Conservation (phyloP, 257 asterid genomes). For the Jacaranda mimosifolia region DNA sequence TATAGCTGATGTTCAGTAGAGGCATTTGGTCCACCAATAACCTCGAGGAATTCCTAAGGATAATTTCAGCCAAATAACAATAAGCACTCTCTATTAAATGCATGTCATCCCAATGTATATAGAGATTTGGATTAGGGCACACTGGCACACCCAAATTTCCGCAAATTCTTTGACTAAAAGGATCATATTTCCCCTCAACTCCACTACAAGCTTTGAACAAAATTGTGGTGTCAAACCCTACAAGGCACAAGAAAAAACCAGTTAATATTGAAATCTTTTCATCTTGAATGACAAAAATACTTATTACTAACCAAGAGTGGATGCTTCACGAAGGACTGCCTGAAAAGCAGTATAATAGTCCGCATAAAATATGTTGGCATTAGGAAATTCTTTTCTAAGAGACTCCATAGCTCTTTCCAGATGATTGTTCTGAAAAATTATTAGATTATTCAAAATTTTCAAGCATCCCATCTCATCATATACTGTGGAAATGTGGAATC, state of each 20-base stretch:
- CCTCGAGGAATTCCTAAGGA: too few species aligned
- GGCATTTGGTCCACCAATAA: too few species aligned
- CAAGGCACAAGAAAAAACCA: background rate
- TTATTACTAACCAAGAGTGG: slow-evolving; percentile 5
- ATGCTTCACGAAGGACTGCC: background rate
- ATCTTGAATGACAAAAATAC: too few species aligned
- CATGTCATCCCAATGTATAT: too few species aligned
- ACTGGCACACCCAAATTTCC: too few species aligned
- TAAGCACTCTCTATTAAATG: too few species aligned
- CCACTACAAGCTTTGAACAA: slow-evolving; percentile 32
- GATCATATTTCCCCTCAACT: background rate
- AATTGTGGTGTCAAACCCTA: slow-evolving; percentile 16
- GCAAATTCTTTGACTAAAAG: background rate
- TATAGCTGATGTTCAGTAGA: too few species aligned
- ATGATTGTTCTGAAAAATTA: background rate
- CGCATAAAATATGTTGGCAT: slow-evolving; percentile 1
- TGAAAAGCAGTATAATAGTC: slow-evolving; percentile 30
- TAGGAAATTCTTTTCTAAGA: slow-evolving; percentile 17
- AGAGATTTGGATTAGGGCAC: too few species aligned
- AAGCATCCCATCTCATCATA: slow-evolving; percentile 2
- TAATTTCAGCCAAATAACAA: too few species aligned
- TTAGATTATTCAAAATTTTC: slow-evolving; percentile 22
- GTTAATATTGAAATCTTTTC: background rate
- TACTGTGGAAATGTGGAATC: background rate
- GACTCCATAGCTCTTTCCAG: background rate